phyloP scores from a whole-genome alignment of 176 grass and related monocot genomes.

The Ananas comosus region DNA sequence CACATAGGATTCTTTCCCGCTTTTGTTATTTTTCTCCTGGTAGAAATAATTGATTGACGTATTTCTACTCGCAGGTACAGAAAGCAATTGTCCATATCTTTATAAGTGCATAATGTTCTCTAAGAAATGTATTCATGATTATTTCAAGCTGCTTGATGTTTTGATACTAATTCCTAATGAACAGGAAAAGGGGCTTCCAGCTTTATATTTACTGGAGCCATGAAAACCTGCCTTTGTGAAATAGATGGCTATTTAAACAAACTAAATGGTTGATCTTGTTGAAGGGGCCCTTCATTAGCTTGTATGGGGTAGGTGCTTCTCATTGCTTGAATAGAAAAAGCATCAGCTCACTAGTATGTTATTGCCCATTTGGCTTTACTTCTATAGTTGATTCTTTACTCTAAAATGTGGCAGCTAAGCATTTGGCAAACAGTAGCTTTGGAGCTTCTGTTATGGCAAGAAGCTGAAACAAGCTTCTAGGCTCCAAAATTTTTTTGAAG shows the following conservation, averaged over 20 bases:
- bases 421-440: too few species aligned
- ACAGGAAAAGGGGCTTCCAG: background rate
- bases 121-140: background rate
- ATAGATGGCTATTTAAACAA: constrained; percentile 4
- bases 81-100: background rate
- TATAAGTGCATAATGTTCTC: background rate
- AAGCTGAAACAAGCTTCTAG: too few species aligned
- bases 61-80: too few species aligned
- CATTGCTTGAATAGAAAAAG: constrained; percentile 1
- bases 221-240: background rate
- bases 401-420: too few species aligned
- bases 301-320: constrained; percentile 54
- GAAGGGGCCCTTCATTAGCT: constrained; percentile 24
- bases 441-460: too few species aligned
- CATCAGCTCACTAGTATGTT: background rate
- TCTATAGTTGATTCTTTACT: too few species aligned
- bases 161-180: background rate
- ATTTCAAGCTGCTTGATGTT: too few species aligned
- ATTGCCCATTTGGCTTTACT: background rate
- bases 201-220: background rate
- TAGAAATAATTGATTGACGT: too few species aligned
- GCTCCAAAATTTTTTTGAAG: too few species aligned
- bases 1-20: too few species aligned
- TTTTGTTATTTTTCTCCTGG: too few species aligned
- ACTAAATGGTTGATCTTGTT: constrained; percentile 21